Percentiles rank a stretch among this genome's conserved stretches.
Evolutionary conservation across 2,329 filamentous ascomycete species (phyloP).

Genomic region (Metarhizium album): DNA sequence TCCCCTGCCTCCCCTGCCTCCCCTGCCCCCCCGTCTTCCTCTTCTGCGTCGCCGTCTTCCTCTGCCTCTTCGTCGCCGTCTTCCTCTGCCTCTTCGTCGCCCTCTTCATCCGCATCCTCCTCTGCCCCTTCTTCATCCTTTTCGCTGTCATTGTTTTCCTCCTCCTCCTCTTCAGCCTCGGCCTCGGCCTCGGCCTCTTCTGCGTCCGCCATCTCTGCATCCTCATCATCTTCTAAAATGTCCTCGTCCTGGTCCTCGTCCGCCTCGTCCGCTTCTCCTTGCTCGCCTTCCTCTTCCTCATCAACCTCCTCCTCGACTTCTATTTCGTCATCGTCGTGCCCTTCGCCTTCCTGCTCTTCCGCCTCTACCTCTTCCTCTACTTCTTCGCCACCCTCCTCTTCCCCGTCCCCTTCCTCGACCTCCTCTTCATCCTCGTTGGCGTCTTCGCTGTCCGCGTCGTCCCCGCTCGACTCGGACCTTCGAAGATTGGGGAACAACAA

Average conservation of each 20-base stretch:
- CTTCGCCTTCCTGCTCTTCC: constrained; percentile 7
- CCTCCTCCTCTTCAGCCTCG: constrained; percentile 12
- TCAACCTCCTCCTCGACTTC: constrained; percentile 8
- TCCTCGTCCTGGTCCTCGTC: constrained; percentile 5
- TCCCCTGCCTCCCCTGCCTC: constrained; percentile 5
- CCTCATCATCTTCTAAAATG: constrained; percentile 8
- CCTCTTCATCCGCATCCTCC: constrained; percentile 9
- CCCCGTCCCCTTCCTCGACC: constrained; percentile 11
- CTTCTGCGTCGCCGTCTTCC: constrained; percentile 8
- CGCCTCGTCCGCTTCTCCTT: constrained; percentile 3
- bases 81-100: constrained; percentile 9
- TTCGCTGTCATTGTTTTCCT: constrained; percentile 15
- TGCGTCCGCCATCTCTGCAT: constrained; percentile 2
- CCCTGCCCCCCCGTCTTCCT: constrained; percentile 7
- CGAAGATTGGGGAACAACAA: constrained; percentile 42
- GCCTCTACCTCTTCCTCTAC: constrained; percentile 8
- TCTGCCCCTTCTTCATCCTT: constrained; percentile 7
- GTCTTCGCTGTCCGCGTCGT: constrained; percentile 25
- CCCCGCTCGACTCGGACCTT: constrained; percentile 21
- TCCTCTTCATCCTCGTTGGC: constrained; percentile 16
- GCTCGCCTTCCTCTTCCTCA: constrained; percentile 9
- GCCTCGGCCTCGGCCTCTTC: constrained; percentile 5
- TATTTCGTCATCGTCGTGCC: constrained; percentile 6
- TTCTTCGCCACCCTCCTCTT: constrained; percentile 10
- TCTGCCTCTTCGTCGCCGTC: constrained; percentile 7